A percentile compares a stretch with the other conserved stretches of the same genome.
These are phyloP conservation scores for Colletotrichum sansevieriae DNA, from an alignment of 2,329 filamentous ascomycete species.

Conservation along the genomic window DNA sequence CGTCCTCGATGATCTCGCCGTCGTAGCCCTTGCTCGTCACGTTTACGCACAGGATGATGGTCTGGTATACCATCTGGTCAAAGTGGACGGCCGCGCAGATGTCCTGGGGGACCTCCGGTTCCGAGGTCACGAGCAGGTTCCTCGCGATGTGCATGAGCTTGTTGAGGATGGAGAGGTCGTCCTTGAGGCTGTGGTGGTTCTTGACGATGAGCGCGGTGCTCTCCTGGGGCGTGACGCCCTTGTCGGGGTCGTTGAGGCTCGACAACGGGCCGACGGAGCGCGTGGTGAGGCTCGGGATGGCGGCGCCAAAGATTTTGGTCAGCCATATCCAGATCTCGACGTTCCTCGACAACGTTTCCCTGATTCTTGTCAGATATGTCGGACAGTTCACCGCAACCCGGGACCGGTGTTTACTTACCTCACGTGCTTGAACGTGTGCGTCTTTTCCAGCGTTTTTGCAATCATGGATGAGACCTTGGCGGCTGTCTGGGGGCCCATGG, in stretches of 20 bases:
- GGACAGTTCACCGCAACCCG: conserved; percentile 2
- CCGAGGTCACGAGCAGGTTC: conserved; percentile 73
- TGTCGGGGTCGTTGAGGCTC: conserved; percentile 66
- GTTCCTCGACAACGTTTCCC: conserved; percentile 72
- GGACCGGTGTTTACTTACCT: conserved; percentile 55
- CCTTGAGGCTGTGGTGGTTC: conserved; percentile 71
- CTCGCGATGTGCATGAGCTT: conserved; percentile 76
- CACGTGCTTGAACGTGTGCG: conserved; percentile 71
- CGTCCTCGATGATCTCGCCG: conserved; percentile 71
- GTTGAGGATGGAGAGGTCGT: conserved; percentile 73
- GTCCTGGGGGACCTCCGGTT: conserved; percentile 75
- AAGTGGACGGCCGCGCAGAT: conserved; percentile 74
- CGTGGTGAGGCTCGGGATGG: conserved; percentile 71
- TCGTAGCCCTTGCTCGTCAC: conserved; percentile 77
- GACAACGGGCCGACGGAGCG: conserved; percentile 70
- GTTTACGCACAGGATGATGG: conserved; percentile 75
- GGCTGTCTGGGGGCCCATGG: conserved; percentile 69
- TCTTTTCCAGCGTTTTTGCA: conserved; percentile 73
- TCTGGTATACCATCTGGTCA: conserved; percentile 75
- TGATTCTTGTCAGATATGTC: conserved; percentile 47
- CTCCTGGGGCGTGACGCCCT: conserved; percentile 71
- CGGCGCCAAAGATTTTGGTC: conserved; percentile 71
- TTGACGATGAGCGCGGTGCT: conserved; percentile 73
- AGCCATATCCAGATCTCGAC: conserved; percentile 76
- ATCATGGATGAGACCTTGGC: conserved; percentile 69